These are phyloP conservation scores for Astrephomene gubernaculifera DNA, from an alignment of 139 green algal species.

Conservation along the genomic window DNA sequence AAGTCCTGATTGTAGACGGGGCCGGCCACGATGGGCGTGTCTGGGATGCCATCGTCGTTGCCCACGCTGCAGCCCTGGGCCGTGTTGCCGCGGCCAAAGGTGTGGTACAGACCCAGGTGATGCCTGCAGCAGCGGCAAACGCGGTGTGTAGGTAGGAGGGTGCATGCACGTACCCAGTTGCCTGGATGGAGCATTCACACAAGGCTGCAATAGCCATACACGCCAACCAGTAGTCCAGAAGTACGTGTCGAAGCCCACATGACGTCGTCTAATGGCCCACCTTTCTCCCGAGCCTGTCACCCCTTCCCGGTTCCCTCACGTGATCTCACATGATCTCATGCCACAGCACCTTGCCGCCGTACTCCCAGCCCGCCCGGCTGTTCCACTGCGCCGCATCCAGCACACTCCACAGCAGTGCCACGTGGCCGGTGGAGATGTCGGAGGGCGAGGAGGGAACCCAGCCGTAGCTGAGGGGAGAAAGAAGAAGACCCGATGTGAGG, in stretches of 20 bases:
- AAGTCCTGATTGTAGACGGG: constrained; percentile 22
- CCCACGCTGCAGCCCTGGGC: background rate
- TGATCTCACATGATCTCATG: constrained; percentile 46
- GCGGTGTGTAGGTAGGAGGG: background rate
- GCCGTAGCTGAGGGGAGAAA: constrained; percentile 23
- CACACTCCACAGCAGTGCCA: constrained; percentile 28
- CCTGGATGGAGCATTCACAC: too few relatives aligned
- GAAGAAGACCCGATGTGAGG: too few relatives aligned
- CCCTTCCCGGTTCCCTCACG: too few relatives aligned
- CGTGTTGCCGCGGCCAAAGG: background rate
- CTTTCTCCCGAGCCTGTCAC: too few relatives aligned
- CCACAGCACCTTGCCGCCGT: constrained; percentile 42
- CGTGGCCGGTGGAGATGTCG: constrained; percentile 17
- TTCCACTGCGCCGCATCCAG: constrained; percentile 27
- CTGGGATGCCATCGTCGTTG: constrained; percentile 7
- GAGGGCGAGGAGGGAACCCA: constrained; percentile 21
- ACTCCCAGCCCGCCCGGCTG: constrained; percentile 16
- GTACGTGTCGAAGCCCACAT: too few relatives aligned
- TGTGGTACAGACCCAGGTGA: constrained; percentile 33
- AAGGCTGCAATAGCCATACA: too few relatives aligned
- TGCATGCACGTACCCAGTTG: too few relatives aligned
- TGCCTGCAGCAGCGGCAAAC: background rate
- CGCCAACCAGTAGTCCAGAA: too few relatives aligned
- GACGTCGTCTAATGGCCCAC: too few relatives aligned
- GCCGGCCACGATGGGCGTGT: constrained; percentile 33